Percentiles rank a stretch among this genome's conserved stretches.
Conservation (phyloP, 2,329 filamentous ascomycete genomes). For the Macroventuria anomochaeta region DNA sequence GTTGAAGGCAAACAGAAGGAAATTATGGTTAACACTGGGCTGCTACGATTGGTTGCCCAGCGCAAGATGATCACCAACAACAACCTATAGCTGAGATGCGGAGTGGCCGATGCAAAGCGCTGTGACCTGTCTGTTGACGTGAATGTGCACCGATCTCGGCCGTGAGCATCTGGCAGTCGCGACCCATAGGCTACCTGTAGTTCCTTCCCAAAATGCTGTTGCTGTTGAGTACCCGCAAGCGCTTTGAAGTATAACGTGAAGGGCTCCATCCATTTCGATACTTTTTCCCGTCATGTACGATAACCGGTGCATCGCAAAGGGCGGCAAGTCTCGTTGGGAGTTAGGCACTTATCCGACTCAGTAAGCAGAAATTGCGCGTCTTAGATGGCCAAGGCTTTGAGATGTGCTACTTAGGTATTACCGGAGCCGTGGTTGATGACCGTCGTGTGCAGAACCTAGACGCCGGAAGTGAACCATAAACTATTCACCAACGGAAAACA, state of each 20-base stretch:
- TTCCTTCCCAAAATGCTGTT: no score
- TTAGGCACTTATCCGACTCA: not conserved
- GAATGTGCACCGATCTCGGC: not conserved
- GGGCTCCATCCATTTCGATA: not conserved
- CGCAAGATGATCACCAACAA: not conserved
- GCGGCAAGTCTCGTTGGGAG: not conserved
- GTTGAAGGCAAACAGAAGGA: not conserved
- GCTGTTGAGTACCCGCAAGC: no score
- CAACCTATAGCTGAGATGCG: not conserved
- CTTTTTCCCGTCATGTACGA: not conserved
- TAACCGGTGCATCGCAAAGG: not conserved
- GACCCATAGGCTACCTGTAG: no score
- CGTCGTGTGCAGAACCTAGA: not conserved
- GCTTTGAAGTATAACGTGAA: no score
- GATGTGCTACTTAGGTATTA: not conserved
- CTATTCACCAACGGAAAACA: not conserved
- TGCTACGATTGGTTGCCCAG: not conserved
- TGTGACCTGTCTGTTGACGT: not conserved
- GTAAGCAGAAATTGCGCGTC: not conserved
- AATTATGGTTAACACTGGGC: not conserved
- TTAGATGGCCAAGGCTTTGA: not conserved
- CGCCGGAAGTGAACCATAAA: not conserved
- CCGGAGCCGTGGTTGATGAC: not conserved
- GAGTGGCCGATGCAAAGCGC: not conserved
- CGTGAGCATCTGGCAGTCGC: no score